Percentiles rank a stretch among this genome's conserved stretches.
Evolutionary conservation across 768 basidiomycete species (phyloP).

Genomic region (Royoungia palumana): DNA sequence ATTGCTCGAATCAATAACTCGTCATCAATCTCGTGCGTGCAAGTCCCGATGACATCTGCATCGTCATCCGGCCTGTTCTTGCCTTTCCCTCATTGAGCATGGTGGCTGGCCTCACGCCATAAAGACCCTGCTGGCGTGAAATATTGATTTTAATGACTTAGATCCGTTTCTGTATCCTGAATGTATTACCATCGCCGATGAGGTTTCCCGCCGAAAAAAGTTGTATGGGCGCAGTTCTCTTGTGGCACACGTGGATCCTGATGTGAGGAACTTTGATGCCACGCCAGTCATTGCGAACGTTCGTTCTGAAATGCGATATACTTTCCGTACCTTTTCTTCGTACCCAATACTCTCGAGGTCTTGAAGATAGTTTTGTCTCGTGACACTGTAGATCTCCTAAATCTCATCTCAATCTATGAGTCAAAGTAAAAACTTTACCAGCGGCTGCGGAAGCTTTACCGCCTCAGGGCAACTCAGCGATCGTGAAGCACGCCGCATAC

Average conservation of each 20-base stretch:
- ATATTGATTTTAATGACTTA: slow-evolving; percentile 9
- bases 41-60: slow-evolving; percentile 1
- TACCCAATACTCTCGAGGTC: no score
- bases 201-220: neutral
- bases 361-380: no score
- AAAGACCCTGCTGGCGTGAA: neutral
- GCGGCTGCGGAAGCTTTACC: neutral
- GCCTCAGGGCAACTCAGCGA: slow-evolving; percentile 3
- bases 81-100: neutral
- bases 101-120: slow-evolving; percentile 1
- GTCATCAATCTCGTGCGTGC: slow-evolving; percentile 4
- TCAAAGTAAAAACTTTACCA: no score
- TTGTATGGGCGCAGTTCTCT: neutral
- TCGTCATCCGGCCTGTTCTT: neutral
- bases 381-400: no score
- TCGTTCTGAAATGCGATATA: neutral
- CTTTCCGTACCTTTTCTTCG: neutral
- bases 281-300: slow-evolving; percentile 1
- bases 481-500: neutral
- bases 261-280: neutral
- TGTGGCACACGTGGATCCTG: neutral
- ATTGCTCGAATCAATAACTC: slow-evolving; percentile 4
- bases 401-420: no score
- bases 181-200: slow-evolving; percentile 2
- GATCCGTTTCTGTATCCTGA: slow-evolving; percentile 8